A percentile compares a stretch with the other conserved stretches of the same genome.
These are phyloP conservation scores for Cyclanthera cordifolia DNA, from an alignment of 306 rosid species.

Conservation along the genomic window DNA sequence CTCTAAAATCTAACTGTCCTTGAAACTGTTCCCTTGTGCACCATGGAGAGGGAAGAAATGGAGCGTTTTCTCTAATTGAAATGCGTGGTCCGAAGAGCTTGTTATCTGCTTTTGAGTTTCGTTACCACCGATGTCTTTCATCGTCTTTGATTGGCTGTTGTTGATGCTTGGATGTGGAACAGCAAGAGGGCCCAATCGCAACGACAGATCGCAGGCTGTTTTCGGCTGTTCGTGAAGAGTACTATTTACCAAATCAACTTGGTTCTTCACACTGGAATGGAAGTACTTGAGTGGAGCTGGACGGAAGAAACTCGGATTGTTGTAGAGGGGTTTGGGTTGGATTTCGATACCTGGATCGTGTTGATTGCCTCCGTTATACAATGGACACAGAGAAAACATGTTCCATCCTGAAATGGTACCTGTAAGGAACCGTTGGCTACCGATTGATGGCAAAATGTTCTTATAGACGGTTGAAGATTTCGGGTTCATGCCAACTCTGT, in stretches of 20 bases:
- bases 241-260: constrained; percentile 1
- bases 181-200: constrained; percentile 41
- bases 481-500: background rate
- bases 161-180: constrained; percentile 15
- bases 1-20: background rate
- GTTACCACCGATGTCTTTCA: constrained; percentile 10
- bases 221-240: constrained; percentile 14
- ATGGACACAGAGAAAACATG: constrained; percentile 34
- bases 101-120: background rate
- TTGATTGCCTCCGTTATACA: constrained; percentile 26
- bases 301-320: constrained; percentile 18
- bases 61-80: background rate
- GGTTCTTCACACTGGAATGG: background rate
- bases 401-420: constrained; percentile 20
- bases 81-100: background rate
- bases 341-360: constrained; percentile 12
- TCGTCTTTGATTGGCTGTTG: constrained; percentile 11
- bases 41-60: background rate
- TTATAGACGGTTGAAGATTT: background rate
- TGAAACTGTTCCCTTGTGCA: background rate
- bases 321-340: constrained; percentile 16
- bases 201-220: constrained; percentile 46
- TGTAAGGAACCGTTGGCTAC: constrained; percentile 6
- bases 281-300: constrained; percentile 13
- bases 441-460: background rate